phyloP scores from a whole-genome alignment of 2,329 filamentous ascomycete genomes.

The Trichoderma sp. region DNA sequence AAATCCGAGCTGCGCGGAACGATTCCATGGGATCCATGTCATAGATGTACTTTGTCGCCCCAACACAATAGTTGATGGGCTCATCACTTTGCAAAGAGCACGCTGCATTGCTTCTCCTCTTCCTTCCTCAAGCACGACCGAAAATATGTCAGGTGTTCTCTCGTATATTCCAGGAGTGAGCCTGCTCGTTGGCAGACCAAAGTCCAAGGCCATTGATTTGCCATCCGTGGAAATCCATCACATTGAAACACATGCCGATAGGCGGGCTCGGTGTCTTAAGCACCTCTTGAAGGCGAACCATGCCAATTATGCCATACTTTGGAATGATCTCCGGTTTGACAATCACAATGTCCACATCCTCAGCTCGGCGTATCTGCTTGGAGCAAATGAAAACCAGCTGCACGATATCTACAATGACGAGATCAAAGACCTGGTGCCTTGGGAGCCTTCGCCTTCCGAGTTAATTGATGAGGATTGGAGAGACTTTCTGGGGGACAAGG shows the following conservation, averaged over 20 bases:
- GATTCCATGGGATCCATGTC: conserved; percentile 3
- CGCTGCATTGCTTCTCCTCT: neutral
- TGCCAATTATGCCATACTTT: conserved; percentile 80
- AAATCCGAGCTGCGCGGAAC: neutral
- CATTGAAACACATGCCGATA: conserved; percentile 76
- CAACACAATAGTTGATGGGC: conserved; percentile 10
- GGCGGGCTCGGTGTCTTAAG: conserved; percentile 77
- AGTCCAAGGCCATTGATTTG: conserved; percentile 48
- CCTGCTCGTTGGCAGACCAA: conserved; percentile 26
- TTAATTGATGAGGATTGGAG: conserved; percentile 81
- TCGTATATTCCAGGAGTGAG: conserved; percentile 34
- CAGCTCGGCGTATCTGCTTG: conserved; percentile 80
- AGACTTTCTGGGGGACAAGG: conserved; percentile 73
- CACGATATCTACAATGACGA: conserved; percentile 79
- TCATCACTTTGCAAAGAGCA: neutral
- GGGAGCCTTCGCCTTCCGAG: conserved; percentile 81
- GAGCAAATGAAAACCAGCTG: conserved; percentile 69
- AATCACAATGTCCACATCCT: conserved; percentile 84
- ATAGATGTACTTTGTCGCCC: neutral
- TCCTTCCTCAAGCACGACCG: neutral
- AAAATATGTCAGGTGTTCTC: conserved; percentile 36
- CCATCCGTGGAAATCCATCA: conserved; percentile 70
- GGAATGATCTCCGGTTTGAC: conserved; percentile 69
- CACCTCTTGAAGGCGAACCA: conserved; percentile 91
- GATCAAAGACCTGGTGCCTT: conserved; percentile 68